Evolutionary conservation across 2,329 filamentous ascomycete species (phyloP).

Genomic region (Cucurbitaria berberidis): DNA sequence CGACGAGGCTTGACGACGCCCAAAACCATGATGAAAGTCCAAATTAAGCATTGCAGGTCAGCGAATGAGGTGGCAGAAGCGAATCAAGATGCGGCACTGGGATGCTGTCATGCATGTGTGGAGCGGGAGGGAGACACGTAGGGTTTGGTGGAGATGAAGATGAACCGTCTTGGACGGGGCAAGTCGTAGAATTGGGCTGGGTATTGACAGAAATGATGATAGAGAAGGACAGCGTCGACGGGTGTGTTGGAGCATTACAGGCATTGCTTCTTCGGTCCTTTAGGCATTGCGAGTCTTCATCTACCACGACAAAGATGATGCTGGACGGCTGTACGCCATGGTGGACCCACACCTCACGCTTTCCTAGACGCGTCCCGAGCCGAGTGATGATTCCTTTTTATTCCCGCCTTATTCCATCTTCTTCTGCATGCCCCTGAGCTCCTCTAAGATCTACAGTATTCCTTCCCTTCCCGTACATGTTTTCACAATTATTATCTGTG

Average conservation of each 20-base stretch:
- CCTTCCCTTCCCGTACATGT: conserved; percentile 1
- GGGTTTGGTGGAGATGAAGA: conserved; percentile 6
- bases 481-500: not conserved
- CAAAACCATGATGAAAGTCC: not conserved
- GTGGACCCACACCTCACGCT: conserved; percentile 11
- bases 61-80: conserved; percentile 15
- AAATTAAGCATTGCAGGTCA: conserved; percentile 13
- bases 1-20: conserved; percentile 11
- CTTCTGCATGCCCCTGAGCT: conserved; percentile 8
- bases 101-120: conserved; percentile 12
- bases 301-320: conserved; percentile 4
- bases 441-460: not conserved
- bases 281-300: conserved; percentile 8
- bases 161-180: not conserved
- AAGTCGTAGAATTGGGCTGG: not conserved
- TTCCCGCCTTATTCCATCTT: conserved; percentile 1
- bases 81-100: conserved; percentile 14
- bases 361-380: conserved; percentile 2
- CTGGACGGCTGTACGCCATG: conserved; percentile 14
- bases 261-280: not conserved
- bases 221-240: not conserved
- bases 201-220: not conserved
- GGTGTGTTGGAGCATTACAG: not conserved
- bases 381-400: conserved; percentile 3
- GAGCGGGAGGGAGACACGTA: conserved; percentile 16